Conservation (phyloP, 2,329 filamentous ascomycete species). For the Claviceps sp. region DNA sequence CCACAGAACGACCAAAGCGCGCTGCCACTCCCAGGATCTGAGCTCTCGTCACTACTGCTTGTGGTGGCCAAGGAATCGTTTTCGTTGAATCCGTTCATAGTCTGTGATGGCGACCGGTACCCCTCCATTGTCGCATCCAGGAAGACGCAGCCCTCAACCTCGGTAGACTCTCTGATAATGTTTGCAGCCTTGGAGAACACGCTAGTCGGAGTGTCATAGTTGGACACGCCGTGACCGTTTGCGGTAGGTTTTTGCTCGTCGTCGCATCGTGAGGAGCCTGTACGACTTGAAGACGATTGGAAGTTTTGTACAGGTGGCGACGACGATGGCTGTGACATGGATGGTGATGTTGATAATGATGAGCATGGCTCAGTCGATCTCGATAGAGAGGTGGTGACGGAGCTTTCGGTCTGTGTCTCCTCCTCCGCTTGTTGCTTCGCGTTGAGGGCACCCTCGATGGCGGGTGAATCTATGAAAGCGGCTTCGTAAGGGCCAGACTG, state of each 20-base stretch:
- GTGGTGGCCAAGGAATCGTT: slow-evolving; percentile 4
- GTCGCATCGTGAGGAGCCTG: not conserved
- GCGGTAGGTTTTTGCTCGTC: not conserved
- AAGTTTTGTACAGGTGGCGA: not conserved
- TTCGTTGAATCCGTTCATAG: not conserved
- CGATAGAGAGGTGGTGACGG: not conserved
- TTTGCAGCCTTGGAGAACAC: slow-evolving; percentile 31
- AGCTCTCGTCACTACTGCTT: slow-evolving; percentile 13
- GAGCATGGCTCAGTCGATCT: not conserved
- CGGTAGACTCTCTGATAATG: slow-evolving; percentile 27
- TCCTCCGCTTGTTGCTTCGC: slow-evolving; percentile 2
- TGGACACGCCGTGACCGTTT: not conserved
- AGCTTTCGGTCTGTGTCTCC: not conserved
- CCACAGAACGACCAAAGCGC: slow-evolving; percentile 12
- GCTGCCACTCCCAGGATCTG: not conserved
- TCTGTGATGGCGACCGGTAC: not conserved
- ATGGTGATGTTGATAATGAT: not conserved
- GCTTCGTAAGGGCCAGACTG: not conserved
- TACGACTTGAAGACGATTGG: not conserved
- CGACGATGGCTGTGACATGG: not conserved
- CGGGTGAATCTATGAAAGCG: slow-evolving; percentile 5
- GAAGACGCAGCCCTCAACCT: slow-evolving; percentile 24
- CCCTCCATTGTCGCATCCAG: slow-evolving; percentile 12
- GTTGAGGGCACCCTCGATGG: slow-evolving; percentile 9
- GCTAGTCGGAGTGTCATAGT: not conserved